Evolutionary conservation across 192 early-diverging fungal species (phyloP).

Genomic region (Chytriomyces confervae): DNA sequence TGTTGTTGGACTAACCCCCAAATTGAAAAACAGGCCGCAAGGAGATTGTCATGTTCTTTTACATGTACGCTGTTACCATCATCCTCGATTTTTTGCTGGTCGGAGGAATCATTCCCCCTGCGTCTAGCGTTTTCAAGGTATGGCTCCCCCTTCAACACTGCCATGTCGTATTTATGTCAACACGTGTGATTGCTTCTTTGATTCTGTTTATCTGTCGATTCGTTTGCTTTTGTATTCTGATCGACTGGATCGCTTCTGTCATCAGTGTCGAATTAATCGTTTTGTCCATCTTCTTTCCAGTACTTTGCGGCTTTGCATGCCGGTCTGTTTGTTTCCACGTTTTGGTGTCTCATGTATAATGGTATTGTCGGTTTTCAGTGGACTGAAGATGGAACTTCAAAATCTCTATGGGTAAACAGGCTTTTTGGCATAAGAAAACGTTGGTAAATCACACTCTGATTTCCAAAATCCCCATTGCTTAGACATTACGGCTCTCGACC

Average conservation of each 20-base stretch:
- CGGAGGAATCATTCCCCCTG: conserved; percentile 90
- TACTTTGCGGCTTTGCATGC: conserved; percentile 86
- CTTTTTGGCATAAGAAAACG: too few relatives aligned
- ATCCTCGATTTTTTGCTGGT: conserved; percentile 90
- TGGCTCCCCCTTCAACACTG: background rate
- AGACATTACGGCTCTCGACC: conserved; percentile 86
- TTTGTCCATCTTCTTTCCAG: conserved; percentile 39
- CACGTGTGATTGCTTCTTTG: background rate
- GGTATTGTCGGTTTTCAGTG: conserved; percentile 97
- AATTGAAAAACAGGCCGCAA: conserved; percentile 75
- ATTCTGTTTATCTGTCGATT: background rate
- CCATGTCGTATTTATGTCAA: conserved; percentile 1
- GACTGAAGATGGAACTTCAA: conserved; percentile 92
- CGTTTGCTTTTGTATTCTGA: background rate
- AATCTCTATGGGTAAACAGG: conserved; percentile 88
- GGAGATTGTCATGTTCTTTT: conserved; percentile 99
- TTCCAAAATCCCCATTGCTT: conserved; percentile 8
- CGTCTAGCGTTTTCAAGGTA: conserved; percentile 74
- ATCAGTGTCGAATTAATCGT: background rate
- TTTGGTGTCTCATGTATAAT: conserved; percentile 93
- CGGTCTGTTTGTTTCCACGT: conserved; percentile 81
- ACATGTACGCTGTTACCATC: conserved; percentile 86
- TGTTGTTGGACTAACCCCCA: background rate
- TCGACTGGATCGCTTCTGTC: background rate
- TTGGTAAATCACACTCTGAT: too few relatives aligned